Conservation (phyloP, 2,329 filamentous ascomycete species). For the Fonsecaea pugnacius region DNA sequence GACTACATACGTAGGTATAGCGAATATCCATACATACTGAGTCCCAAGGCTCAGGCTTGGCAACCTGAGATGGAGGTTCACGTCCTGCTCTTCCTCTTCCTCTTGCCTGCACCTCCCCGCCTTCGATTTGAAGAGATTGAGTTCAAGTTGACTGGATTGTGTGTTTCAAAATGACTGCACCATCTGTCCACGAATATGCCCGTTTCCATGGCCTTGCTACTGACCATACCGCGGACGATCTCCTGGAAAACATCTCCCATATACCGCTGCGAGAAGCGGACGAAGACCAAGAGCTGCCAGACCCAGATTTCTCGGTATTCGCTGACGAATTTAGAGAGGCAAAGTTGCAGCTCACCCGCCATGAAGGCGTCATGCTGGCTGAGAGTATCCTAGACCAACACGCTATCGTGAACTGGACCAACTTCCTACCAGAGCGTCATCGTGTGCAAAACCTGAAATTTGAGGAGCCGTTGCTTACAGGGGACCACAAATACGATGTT, state of each 20-base stretch:
- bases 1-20: not conserved
- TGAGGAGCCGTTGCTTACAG: conserved; percentile 50
- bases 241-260: conserved; percentile 32
- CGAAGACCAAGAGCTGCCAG: conserved; percentile 29
- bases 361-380: conserved; percentile 41
- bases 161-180: conserved; percentile 38
- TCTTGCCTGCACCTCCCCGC: not conserved
- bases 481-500: conserved; percentile 53
- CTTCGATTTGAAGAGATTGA: not conserved
- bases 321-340: conserved; percentile 38
- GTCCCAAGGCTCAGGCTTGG: not conserved
- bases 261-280: not conserved
- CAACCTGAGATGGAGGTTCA: not conserved
- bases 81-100: not conserved
- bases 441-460: conserved; percentile 44
- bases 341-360: conserved; percentile 44
- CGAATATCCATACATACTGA: not conserved
- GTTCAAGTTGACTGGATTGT: not conserved
- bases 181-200: conserved; percentile 53
- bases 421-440: conserved; percentile 35
- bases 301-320: conserved; percentile 37
- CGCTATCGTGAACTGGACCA: conserved; percentile 29
- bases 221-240: conserved; percentile 43
- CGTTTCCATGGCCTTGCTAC: conserved; percentile 50
- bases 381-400: conserved; percentile 38